phyloP scores from a whole-genome alignment of 1,284 basidiomycete species.

The Schizophyllum commune region DNA sequence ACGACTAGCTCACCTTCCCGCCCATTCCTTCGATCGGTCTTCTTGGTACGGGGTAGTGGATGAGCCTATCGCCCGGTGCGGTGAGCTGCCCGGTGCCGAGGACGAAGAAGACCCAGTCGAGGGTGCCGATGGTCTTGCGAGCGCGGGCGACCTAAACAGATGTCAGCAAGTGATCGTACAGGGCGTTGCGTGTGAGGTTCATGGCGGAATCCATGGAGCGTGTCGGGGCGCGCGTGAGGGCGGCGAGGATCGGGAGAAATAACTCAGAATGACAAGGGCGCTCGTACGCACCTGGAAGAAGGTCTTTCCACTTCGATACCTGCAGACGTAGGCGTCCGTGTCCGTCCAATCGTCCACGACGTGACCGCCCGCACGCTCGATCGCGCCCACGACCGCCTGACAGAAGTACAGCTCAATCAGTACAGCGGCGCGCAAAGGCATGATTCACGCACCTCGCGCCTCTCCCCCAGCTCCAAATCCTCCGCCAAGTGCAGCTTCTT shows the following conservation, averaged over 20 bases:
- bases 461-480: background rate
- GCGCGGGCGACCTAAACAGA: slow-evolving; percentile 44
- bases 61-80: slow-evolving; percentile 56
- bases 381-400: background rate
- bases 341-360: background rate
- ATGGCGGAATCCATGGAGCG: background rate
- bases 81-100: slow-evolving; percentile 54
- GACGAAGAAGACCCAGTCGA: slow-evolving; percentile 78
- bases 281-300: background rate
- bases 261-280: background rate
- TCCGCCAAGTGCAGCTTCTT: background rate
- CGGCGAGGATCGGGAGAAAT: too few species aligned
- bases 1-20: background rate
- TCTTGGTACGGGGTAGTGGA: slow-evolving; percentile 47
- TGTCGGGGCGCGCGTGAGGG: too few species aligned
- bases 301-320: background rate
- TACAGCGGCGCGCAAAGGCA: too few species aligned
- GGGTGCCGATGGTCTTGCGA: slow-evolving; percentile 64
- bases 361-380: background rate
- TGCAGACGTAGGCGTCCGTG: background rate
- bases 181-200: background rate
- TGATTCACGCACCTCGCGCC: background rate
- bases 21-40: slow-evolving; percentile 22
- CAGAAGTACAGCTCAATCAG: background rate
- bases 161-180: background rate